Evolutionary conservation across 441 rosid genomes (phyloP).

Genomic region (Hura crepitans): DNA sequence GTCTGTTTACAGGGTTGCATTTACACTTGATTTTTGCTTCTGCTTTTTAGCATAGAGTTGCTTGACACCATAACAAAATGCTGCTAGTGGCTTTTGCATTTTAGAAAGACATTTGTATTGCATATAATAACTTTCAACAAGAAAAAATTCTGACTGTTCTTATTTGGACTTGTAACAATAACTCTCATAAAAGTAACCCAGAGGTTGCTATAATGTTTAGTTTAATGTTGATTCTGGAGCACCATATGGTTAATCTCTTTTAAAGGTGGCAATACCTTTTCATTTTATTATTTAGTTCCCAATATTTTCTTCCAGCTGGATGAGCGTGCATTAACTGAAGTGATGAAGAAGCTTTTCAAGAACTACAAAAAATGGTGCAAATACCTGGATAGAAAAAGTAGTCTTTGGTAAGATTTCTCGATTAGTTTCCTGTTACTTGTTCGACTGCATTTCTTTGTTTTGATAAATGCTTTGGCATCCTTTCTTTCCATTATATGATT

Average conservation of each 20-base stretch:
- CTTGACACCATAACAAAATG: background rate
- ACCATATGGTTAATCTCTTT: background rate
- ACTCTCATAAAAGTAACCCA: background rate
- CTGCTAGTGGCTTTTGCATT: background rate
- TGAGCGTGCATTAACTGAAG: constrained; percentile 88
- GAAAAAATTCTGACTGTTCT: background rate
- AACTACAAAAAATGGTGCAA: constrained; percentile 99
- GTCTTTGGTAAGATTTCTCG: constrained; percentile 64
- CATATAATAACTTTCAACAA: background rate
- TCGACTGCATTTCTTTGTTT: background rate
- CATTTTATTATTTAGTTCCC: background rate
- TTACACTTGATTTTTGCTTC: background rate
- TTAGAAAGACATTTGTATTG: background rate
- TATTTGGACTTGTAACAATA: background rate
- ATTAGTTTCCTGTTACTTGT: background rate
- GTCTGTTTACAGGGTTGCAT: background rate
- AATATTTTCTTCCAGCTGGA: constrained; percentile 57
- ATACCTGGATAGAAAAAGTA: constrained; percentile 87
- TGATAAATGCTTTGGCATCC: background rate
- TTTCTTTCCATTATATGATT: background rate
- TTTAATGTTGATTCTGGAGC: background rate
- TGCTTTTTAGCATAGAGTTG: background rate
- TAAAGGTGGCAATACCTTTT: background rate
- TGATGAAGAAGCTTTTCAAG: constrained; percentile 97
- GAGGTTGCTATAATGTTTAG: background rate